Conservation (phyloP, 306 rosid genomes). For the Rubus parviflorus region DNA sequence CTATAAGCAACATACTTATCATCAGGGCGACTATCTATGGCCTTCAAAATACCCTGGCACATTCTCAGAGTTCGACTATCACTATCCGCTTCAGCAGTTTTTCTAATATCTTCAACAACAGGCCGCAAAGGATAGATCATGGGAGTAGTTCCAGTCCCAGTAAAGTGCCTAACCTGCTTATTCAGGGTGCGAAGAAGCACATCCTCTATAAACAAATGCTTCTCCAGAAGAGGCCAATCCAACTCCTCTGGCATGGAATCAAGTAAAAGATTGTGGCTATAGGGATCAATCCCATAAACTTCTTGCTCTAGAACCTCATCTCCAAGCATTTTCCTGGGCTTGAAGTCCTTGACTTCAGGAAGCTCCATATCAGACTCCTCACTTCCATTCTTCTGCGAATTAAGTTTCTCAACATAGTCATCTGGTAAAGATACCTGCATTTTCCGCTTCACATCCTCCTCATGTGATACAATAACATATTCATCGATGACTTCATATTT, state of each 20-base stretch:
- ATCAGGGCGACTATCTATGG: conserved; percentile 75
- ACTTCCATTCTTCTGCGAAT: conserved; percentile 84
- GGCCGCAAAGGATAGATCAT: conserved; percentile 77
- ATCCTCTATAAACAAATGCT: conserved; percentile 88
- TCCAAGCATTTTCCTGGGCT: conserved; percentile 93
- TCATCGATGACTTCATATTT: conserved; percentile 90
- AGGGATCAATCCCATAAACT: conserved; percentile 98
- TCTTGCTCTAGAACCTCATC: conserved; percentile 93
- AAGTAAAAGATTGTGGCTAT: conserved; percentile 94
- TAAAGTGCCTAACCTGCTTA: conserved; percentile 72
- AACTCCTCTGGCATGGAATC: conserved; percentile 90
- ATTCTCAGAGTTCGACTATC: conserved; percentile 59
- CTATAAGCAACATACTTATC: conserved; percentile 96
- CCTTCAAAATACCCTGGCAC: conserved; percentile 79
- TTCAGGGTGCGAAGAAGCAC: conserved; percentile 78
- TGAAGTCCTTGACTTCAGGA: conserved; percentile 95
- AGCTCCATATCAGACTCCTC: conserved; percentile 99
- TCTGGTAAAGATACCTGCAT: conserved; percentile 96
- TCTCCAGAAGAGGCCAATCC: conserved; percentile 78
- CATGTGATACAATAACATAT: conserved; percentile 80
- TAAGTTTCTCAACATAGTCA: conserved; percentile 87
- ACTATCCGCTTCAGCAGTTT: conserved; percentile 56
- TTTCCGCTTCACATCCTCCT: conserved; percentile 86
- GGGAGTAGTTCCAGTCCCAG: conserved; percentile 86
- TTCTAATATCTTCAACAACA: conserved; percentile 75